These are phyloP conservation scores for Phlebiopsis gigantea DNA, from an alignment of 768 basidiomycete genomes.

Conservation along the genomic window DNA sequence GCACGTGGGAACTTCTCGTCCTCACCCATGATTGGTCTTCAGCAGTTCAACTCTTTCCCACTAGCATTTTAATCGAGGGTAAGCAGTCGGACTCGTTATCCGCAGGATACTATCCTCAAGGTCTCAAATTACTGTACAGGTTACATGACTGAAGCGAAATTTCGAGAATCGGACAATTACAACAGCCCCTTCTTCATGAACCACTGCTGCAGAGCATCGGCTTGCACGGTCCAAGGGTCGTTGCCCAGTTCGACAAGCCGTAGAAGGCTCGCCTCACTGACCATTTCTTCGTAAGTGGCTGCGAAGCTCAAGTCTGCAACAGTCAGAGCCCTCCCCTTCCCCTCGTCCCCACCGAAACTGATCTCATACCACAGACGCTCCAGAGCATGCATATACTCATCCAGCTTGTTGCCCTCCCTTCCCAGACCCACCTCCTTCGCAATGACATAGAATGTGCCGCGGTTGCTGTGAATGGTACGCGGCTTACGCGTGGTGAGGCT, in stretches of 20 bases:
- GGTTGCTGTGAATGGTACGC: conserved; percentile 24
- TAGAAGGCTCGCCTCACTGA: conserved; percentile 14
- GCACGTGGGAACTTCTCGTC: not conserved
- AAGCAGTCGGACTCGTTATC: no score
- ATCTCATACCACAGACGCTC: conserved; percentile 26
- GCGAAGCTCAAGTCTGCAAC: conserved; percentile 27
- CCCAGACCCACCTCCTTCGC: conserved; percentile 24
- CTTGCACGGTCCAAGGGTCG: conserved; percentile 24
- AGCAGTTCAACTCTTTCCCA: no score
- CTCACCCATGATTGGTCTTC: no score
- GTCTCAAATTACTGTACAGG: not conserved
- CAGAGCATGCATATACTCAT: conserved; percentile 14
- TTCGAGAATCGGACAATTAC: no score
- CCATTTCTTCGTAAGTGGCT: conserved; percentile 16
- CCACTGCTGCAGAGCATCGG: conserved; percentile 19
- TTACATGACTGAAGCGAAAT: not conserved
- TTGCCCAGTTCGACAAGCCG: conserved; percentile 22
- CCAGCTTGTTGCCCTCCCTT: conserved; percentile 1
- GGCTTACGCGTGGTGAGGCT: conserved; percentile 26
- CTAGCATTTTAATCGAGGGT: no score
- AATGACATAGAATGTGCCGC: conserved; percentile 28
- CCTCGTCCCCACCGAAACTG: conserved; percentile 17
- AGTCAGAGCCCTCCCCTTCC: conserved; percentile 16
- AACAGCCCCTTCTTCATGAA: conserved; percentile 6
- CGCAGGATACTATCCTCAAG: no score